Evolutionary conservation across 169 alveolate genomes (phyloP), one percentile per base, ranked within the genome.

Genomic region (Plasmodium ovale): DNA sequence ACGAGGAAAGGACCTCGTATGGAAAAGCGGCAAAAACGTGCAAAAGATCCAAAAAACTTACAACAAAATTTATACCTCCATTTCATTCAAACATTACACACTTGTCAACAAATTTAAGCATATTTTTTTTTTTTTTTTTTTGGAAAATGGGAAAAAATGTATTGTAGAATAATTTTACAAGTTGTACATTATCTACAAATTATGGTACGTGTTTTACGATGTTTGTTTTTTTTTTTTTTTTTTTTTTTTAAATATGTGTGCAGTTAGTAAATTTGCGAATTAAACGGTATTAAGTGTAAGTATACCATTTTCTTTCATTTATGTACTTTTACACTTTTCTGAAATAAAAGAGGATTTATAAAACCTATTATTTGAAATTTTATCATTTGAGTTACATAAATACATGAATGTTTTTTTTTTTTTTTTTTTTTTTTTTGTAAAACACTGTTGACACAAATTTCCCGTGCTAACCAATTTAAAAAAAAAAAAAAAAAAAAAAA

Each of bases 201-300:
- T 70, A 25, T 70, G 44, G 84, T 70, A 70, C 33, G 49, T 19
- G 21, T 58, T 70, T 33, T 70, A 6, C 35, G 84, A 49, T 70
- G 54, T 69, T 69, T 69, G n/a, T n/a, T n/a, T n/a, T n/a, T n/a
- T n/a, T n/a, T n/a, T n/a, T 69, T 69, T 47, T 69, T 69, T 69
- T 69, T 69, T 68, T 68, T 62, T 65, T 39, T 65, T 23, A 62
- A 25, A 19, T 29, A 68, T 68, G 79, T 68, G 79, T 68, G 79
- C 79, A 53, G 62, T n/a, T 27, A 23, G 19, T 68, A 37, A 21
- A 23, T 35, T 68, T 68, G 3, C 62, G 42, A 16, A 47, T 68
- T 37, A 31, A 14, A 42, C 39, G 33, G 33, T 68, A 68, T 29
- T 37, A 16, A 35, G n/a, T n/a, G n/a, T n/a, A n/a, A n/a, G n/a